These are phyloP conservation scores for Yamadazyma triangularis DNA, from an alignment of 1,139 yeast species.

Conservation along the genomic window DNA sequence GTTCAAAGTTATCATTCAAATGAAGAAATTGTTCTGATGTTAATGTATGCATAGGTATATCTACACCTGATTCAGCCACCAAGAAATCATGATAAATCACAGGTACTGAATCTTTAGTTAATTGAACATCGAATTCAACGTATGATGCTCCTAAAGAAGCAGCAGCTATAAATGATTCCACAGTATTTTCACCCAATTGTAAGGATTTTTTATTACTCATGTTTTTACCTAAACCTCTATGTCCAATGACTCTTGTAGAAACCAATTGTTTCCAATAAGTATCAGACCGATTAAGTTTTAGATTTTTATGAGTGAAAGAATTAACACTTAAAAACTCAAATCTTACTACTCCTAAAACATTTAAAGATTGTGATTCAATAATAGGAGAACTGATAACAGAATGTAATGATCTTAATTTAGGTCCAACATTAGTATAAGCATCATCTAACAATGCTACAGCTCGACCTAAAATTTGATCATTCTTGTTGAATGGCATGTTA, in stretches of 20 bases:
- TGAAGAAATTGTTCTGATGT: slow-evolving; percentile 87
- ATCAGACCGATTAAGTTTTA: slow-evolving; percentile 66
- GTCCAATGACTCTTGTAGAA: slow-evolving; percentile 91
- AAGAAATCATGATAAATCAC: slow-evolving; percentile 93
- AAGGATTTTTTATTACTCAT: slow-evolving; percentile 56
- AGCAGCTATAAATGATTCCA: slow-evolving; percentile 93
- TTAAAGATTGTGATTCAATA: slow-evolving; percentile 65
- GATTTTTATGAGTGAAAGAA: slow-evolving; percentile 69
- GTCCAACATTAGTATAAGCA: slow-evolving; percentile 67
- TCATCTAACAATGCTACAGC: slow-evolving; percentile 74
- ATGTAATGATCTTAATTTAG: slow-evolving; percentile 62
- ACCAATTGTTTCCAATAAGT: slow-evolving; percentile 92
- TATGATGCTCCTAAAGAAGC: slow-evolving; percentile 90
- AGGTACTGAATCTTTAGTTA: slow-evolving; percentile 90
- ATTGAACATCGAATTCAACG: slow-evolving; percentile 95
- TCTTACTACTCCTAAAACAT: slow-evolving; percentile 69
- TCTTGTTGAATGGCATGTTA: slow-evolving; percentile 13
- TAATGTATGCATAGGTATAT: slow-evolving; percentile 91
- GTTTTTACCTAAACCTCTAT: slow-evolving; percentile 93
- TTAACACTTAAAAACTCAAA: slow-evolving; percentile 73
- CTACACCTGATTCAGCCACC: slow-evolving; percentile 95
- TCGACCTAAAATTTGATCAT: slow-evolving; percentile 65
- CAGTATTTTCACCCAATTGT: slow-evolving; percentile 94
- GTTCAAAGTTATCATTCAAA: slow-evolving; percentile 36
- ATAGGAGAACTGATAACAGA: slow-evolving; percentile 73